These are phyloP conservation scores for Suillus americanus DNA, from an alignment of 768 basidiomycete genomes.

Conservation along the genomic window DNA sequence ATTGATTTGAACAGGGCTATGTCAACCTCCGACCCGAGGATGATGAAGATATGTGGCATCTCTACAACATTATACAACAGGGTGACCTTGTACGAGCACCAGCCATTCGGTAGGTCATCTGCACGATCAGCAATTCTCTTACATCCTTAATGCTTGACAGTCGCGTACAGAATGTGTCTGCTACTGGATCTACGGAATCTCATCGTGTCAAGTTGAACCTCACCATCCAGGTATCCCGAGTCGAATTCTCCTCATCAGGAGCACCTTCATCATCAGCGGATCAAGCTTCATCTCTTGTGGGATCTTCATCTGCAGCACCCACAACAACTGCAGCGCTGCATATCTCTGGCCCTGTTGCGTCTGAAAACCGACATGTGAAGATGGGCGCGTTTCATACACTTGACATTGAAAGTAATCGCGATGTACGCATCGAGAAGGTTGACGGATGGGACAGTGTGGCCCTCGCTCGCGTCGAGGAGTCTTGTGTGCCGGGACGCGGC, in stretches of 20 bases:
- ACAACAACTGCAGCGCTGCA: constrained; percentile 63
- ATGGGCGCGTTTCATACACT: constrained; percentile 94
- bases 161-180: constrained; percentile 84
- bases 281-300: constrained; percentile 31
- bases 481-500: constrained; percentile 89
- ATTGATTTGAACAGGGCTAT: constrained; percentile 66
- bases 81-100: constrained; percentile 85
- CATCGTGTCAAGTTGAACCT: constrained; percentile 84
- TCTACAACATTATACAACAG: constrained; percentile 93
- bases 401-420: constrained; percentile 87
- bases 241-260: constrained; percentile 79
- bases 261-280: constrained; percentile 48
- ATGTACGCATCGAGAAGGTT: constrained; percentile 84
- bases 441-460: constrained; percentile 95
- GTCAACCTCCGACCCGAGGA: constrained; percentile 95
- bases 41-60: constrained; percentile 99
- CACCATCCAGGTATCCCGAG: constrained; percentile 75
- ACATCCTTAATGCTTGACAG: constrained; percentile 36
- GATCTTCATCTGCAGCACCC: constrained; percentile 32
- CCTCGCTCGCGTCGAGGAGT: constrained; percentile 76
- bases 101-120: constrained; percentile 64
- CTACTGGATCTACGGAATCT: constrained; percentile 93
- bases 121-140: neutral
- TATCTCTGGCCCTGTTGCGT: constrained; percentile 80
- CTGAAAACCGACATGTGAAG: constrained; percentile 87